Conservation (phyloP, 495 filamentous ascomycete genomes). For the Schizothecium vesticola region DNA sequence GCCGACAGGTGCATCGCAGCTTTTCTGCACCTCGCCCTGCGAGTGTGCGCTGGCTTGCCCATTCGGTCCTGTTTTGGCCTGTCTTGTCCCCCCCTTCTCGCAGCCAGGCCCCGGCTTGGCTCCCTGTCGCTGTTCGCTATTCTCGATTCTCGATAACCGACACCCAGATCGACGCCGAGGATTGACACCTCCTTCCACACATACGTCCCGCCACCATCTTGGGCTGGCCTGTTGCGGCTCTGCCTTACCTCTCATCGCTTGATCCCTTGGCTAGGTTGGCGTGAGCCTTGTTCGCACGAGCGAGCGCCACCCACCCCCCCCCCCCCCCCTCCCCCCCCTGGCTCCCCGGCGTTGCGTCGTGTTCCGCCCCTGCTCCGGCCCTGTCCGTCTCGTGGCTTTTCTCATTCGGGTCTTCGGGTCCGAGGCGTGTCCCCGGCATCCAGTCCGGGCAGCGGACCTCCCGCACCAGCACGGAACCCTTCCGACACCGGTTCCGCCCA, state of each 20-base stretch:
- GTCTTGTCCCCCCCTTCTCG: background rate
- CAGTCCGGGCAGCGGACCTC: background rate
- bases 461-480: background rate
- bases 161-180: background rate
- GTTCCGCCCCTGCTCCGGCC: background rate
- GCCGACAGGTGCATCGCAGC: background rate
- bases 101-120: background rate
- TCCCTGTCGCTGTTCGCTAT: background rate
- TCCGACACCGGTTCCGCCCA: slow-evolving; percentile 6
- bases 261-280: background rate
- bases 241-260: background rate
- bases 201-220: background rate
- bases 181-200: background rate
- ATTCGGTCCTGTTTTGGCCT: background rate
- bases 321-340: background rate
- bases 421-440: slow-evolving; percentile 11
- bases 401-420: slow-evolving; percentile 19
- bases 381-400: slow-evolving; percentile 1
- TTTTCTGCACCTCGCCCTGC: background rate
- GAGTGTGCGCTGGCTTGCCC: background rate
- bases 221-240: background rate
- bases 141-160: background rate
- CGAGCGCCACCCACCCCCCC: background rate
- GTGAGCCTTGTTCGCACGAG: background rate
- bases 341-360: background rate